phyloP scores from a whole-genome alignment of 208 protist species.

The Trypanosomatidae sp. region DNA sequence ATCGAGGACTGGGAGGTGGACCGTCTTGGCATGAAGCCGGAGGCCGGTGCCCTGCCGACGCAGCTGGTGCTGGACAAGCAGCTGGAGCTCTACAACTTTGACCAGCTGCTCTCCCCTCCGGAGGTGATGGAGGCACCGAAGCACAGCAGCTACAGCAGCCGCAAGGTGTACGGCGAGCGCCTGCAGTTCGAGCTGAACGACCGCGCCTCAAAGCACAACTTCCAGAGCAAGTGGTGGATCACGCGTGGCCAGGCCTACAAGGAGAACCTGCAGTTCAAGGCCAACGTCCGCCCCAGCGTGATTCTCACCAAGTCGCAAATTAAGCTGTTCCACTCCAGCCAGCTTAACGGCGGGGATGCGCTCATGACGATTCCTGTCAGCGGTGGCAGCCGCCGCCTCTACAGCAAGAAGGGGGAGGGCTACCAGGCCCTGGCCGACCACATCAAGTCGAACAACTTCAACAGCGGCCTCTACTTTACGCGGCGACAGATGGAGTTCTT shows the following conservation, averaged over 20 bases:
- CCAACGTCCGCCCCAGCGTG: constrained; percentile 61
- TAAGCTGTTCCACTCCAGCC: constrained; percentile 80
- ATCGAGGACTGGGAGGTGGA: constrained; percentile 89
- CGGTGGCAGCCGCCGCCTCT: constrained; percentile 76
- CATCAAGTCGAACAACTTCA: constrained; percentile 84
- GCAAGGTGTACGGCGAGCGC: constrained; percentile 76
- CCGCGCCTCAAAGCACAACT: constrained; percentile 79
- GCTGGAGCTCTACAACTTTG: constrained; percentile 89
- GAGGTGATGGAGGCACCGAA: constrained; percentile 86
- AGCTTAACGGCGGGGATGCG: constrained; percentile 73
- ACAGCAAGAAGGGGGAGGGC: constrained; percentile 64
- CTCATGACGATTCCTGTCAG: constrained; percentile 74
- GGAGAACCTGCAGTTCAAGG: constrained; percentile 81
- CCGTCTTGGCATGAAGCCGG: constrained; percentile 64
- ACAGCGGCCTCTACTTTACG: constrained; percentile 90
- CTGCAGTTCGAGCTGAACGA: constrained; percentile 91
- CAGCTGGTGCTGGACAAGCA: constrained; percentile 81
- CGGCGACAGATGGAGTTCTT: constrained; percentile 83
- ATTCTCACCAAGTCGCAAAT: constrained; percentile 67
- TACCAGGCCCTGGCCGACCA: constrained; percentile 60
- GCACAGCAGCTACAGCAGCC: constrained; percentile 89
- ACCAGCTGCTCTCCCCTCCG: constrained; percentile 75
- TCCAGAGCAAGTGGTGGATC: constrained; percentile 87
- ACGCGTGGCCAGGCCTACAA: constrained; percentile 68
- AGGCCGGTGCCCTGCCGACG: constrained; percentile 65